phyloP scores from a whole-genome alignment of 139 green algal genomes.

The Gonium pectorale region DNA sequence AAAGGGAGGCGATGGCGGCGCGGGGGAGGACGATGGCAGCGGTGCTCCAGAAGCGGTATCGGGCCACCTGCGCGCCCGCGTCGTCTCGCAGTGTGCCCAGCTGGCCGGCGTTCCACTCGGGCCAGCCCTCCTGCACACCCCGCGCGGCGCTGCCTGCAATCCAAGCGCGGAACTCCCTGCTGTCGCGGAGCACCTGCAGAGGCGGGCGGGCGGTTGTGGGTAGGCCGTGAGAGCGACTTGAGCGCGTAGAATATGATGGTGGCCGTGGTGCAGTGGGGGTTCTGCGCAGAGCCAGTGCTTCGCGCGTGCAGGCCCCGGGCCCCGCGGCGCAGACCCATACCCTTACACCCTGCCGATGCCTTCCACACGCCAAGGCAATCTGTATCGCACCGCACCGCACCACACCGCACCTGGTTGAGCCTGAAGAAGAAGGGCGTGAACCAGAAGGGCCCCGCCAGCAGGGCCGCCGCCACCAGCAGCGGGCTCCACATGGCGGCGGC shows the following conservation, averaged over 20 bases:
- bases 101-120: slow-evolving; percentile 28
- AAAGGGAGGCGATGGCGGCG: background rate
- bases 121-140: slow-evolving; percentile 27
- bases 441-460: slow-evolving; percentile 81
- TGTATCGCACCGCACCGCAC: too few species aligned
- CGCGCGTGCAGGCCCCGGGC: too few species aligned
- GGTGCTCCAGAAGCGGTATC: slow-evolving; percentile 38
- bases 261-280: too few species aligned
- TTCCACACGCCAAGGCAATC: too few species aligned
- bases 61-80: background rate
- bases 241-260: too few species aligned
- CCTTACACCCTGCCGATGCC: too few species aligned
- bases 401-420: slow-evolving; percentile 37
- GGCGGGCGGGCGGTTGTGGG: background rate
- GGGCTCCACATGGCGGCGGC: slow-evolving; percentile 68
- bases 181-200: slow-evolving; percentile 15
- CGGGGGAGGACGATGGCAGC: background rate
- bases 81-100: slow-evolving; percentile 17
- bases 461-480: slow-evolving; percentile 71
- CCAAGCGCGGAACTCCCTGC: background rate
- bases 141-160: background rate
- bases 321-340: too few species aligned
- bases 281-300: too few species aligned
- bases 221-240: too few species aligned
- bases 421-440: slow-evolving; percentile 82